Base-by-base conservation (phyloP, 2,329 filamentous ascomycete genomes). In the Diaporthe sp. region DNA sequence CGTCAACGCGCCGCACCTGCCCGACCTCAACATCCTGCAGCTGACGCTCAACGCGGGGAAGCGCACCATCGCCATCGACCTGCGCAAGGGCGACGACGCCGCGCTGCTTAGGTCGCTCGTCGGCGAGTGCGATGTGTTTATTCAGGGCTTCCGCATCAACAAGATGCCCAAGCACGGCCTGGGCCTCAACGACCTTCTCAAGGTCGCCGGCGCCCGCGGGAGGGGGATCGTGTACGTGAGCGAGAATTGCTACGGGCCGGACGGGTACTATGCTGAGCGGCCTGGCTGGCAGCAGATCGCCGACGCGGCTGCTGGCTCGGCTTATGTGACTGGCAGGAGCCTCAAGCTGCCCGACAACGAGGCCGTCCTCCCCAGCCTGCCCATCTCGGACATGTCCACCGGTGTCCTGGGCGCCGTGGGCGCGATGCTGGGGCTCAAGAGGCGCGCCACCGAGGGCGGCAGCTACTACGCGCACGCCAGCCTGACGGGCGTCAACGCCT, bases 271-370 rank as follows among this genome's bases (percentile, higher is more conserved):
- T 79, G 81, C 81, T 2, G 81, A 84, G 72, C 82, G 87, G 0
- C 85, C 86, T 1, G 88, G 88, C 5, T 90, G 88, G 87, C 87
- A 89, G 80, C 87, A 89, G 78, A 87, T 89, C 71, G 86, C 85
- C 57, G 86, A 88, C 75, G 78, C 82, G 1, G 82, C 82, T 1
- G 77, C 83, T 0, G 83, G 83, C 1, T 80, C 79, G 12, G 80
- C 83, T 15, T 81, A 83, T 44, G 82, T 84, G 5, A 82, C 79
- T 5, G 82, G 82, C 5, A 75, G 77, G 53, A 78, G 79, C 3
- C 78, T 81, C 25, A 79, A 80, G 0, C 75, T 84, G 7, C 59
- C 76, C 17, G 74, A 78, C 51, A 78, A 78, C 62, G 79, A 83
- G 78, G 78, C 79, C 25, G 81, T 83, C 28, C 79, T 83, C 46